Evolutionary conservation across 805 yeast genomes (phyloP).

Genomic region (Cyberlindnera euphorbiiphila): DNA sequence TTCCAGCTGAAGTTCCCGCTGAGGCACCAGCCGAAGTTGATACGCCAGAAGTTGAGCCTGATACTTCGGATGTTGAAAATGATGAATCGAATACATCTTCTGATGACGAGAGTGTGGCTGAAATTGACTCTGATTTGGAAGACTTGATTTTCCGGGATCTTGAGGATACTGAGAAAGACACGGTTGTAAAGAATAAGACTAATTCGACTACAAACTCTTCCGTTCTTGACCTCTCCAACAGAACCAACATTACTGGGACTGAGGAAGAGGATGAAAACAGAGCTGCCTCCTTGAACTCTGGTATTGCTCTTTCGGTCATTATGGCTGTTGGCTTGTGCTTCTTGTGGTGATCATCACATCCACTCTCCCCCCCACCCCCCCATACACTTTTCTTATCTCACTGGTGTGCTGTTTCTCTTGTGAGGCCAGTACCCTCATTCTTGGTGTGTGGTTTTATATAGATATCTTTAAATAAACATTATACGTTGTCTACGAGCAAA

Average conservation of each 20-base stretch:
- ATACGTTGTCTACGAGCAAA: no score
- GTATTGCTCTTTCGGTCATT: conserved; percentile 6
- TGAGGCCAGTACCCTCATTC: neutral
- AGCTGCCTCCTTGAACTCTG: conserved; percentile 9
- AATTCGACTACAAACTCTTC: neutral
- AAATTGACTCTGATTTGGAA: conserved; percentile 10
- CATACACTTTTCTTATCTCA: no score
- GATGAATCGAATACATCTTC: no score
- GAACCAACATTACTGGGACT: conserved; percentile 4
- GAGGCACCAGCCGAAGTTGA: no score
- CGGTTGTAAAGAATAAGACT: neutral
- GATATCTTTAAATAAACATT: no score
- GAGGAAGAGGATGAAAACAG: conserved; percentile 9
- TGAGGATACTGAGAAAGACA: conserved; percentile 11
- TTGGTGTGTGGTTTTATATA: neutral
- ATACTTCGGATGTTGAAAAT: no score
- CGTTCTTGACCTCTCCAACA: conserved; percentile 1
- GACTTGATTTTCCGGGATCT: conserved; percentile 15
- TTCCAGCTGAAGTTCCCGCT: no score
- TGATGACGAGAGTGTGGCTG: conserved; percentile 9
- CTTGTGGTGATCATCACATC: conserved; percentile 10
- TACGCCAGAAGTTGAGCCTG: no score
- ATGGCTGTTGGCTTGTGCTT: conserved; percentile 5
- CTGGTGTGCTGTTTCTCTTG: conserved; percentile 1
- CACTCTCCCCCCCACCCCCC: no score